Conservation (phyloP, 257 asterid genomes). For the Anisodus acutangulus region DNA sequence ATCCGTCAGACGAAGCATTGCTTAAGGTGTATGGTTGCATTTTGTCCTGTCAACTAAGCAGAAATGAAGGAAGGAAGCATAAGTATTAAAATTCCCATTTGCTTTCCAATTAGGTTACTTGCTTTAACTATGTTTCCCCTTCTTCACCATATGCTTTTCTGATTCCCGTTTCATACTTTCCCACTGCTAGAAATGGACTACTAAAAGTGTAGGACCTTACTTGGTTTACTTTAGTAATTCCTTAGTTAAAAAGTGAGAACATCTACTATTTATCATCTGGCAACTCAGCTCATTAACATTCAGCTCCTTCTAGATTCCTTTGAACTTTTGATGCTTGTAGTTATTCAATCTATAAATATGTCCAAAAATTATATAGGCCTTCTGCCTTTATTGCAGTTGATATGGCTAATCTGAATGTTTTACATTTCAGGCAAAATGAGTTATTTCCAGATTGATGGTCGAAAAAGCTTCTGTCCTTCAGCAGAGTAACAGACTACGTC, state of each 20-base stretch:
- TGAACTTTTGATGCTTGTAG: not conserved
- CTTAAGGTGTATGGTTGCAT: slow-evolving; percentile 14
- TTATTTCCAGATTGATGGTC: slow-evolving; percentile 59
- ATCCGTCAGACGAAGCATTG: not conserved
- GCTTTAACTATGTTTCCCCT: not conserved
- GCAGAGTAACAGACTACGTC: slow-evolving; percentile 61
- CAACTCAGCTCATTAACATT: not conserved
- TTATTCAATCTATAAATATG: not conserved
- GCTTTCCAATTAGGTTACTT: not conserved
- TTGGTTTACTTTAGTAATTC: not conserved
- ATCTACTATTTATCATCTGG: not conserved
- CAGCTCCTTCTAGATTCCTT: not conserved
- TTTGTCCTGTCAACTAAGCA: not conserved
- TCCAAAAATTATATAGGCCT: not conserved
- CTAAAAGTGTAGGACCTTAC: not conserved
- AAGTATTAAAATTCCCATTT: not conserved
- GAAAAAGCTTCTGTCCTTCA: slow-evolving; percentile 71
- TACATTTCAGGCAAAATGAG: slow-evolving; percentile 59
- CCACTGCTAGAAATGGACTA: slow-evolving; percentile 2
- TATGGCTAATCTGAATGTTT: slow-evolving; percentile 18
- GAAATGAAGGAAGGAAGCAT: not conserved
- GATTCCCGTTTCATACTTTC: not conserved
- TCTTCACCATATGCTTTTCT: not conserved
- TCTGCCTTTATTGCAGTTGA: not conserved
- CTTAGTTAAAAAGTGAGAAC: not conserved